phyloP scores from a whole-genome alignment of 176 grass and related monocot genomes.

The Pharus latifolius region DNA sequence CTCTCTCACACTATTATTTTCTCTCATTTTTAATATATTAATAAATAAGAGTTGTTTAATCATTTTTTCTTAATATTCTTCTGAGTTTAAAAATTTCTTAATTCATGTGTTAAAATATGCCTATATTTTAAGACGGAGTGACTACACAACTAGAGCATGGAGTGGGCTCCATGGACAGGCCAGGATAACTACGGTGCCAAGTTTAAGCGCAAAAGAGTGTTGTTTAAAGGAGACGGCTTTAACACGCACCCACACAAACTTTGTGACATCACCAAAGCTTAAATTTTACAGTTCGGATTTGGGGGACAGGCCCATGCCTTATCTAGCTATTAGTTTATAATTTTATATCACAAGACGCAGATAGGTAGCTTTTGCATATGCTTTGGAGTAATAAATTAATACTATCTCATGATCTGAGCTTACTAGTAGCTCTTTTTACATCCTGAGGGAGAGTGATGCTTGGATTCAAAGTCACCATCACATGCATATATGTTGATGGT shows the following conservation, averaged over 20 bases:
- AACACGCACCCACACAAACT: not conserved
- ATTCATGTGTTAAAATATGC: too few species aligned
- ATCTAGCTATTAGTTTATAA: slow-evolving; percentile 23
- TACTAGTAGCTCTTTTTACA: not conserved
- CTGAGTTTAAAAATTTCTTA: too few species aligned
- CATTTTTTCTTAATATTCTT: too few species aligned
- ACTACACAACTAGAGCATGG: not conserved
- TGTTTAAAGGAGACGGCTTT: not conserved
- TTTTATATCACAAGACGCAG: slow-evolving; percentile 23
- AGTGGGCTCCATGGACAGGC: not conserved
- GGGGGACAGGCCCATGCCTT: not conserved
- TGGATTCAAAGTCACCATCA: slow-evolving; percentile 46
- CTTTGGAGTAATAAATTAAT: slow-evolving; percentile 22
- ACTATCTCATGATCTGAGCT: slow-evolving; percentile 2
- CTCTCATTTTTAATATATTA: too few species aligned
- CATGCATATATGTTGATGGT: slow-evolving; percentile 14
- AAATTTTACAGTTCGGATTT: slow-evolving; percentile 16
- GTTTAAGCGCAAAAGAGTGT: not conserved
- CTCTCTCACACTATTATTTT: too few species aligned
- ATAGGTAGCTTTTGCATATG: slow-evolving; percentile 8
- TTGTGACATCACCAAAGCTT: slow-evolving; percentile 9
- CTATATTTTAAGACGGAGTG: too few species aligned
- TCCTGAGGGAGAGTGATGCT: slow-evolving; percentile 26
- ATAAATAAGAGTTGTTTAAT: too few species aligned
- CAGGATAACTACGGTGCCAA: not conserved